Percentiles rank a stretch among this genome's conserved stretches.
Conservation (phyloP, 441 rosid genomes). For the Populus hybrid region DNA sequence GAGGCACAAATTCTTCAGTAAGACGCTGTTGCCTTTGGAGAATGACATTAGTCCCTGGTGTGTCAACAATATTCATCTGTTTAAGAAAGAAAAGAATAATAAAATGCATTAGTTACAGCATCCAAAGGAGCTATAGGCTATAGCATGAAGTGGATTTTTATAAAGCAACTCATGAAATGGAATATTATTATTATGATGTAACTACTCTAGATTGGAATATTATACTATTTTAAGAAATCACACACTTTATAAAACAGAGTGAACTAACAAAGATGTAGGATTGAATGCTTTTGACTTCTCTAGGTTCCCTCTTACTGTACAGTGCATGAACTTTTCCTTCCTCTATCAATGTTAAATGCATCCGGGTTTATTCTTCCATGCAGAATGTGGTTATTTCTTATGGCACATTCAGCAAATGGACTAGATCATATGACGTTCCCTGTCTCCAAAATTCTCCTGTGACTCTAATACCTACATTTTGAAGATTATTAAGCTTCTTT, state of each 20-base stretch:
- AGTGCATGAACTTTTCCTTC: background rate
- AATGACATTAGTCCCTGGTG: conserved; percentile 96
- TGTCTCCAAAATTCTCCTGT: background rate
- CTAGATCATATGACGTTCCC: background rate
- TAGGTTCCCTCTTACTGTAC: background rate
- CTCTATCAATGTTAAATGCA: background rate
- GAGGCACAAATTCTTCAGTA: conserved; percentile 94
- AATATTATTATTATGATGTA: background rate
- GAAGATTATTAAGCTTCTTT: background rate
- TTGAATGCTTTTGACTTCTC: background rate
- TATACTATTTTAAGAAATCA: too few relatives aligned
- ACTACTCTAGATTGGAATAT: background rate
- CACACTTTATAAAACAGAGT: background rate
- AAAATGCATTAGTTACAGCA: conserved; percentile 20
- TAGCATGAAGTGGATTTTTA: background rate
- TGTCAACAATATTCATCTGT: conserved; percentile 91
- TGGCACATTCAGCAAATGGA: background rate
- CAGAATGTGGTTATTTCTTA: background rate
- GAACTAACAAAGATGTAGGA: background rate
- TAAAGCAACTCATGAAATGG: conserved; percentile 1
- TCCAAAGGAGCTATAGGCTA: background rate
- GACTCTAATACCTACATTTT: background rate
- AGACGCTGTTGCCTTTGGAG: conserved; percentile 94
- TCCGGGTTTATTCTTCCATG: background rate
- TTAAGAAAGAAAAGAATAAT: conserved; percentile 12